Evolutionary conservation across 129 eudicot genomes (phyloP), one percentile per base, ranked within the genome.

Genomic region (Erigeron canadensis): DNA sequence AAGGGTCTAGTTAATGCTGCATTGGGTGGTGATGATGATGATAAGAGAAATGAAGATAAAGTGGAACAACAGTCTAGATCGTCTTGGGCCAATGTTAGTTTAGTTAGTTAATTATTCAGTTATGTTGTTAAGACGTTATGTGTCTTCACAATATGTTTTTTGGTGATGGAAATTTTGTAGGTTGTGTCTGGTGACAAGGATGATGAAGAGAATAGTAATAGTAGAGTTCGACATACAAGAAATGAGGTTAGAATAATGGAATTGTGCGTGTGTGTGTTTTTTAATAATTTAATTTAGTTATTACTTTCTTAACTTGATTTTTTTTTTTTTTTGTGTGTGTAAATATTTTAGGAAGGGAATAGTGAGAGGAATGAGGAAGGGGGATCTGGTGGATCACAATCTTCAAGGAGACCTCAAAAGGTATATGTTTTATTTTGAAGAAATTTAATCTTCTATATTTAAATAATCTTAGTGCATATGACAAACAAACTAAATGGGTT

Each of bases 21-120:
- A 55, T 58, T 93, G 41, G 95, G 88, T 51, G 73, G 41, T 19
- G 80, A 81, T 7, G 64, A 71, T 45, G 73, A 42, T 8, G 70
- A 75, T 40, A 40, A 72, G 39, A 28, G 64, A 73, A 61, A 69
- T 21, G 79, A 79, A 8, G 77, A 77, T 4, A 65, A 55, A 59
- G 72, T 69, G 16, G 96, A 94, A 18, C 81, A 89, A 75, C 92
- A 81, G 17, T 82, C 96, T 65, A 82, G 97, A 94, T 94, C 98
- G 38, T 77, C 81, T 21, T 94, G 98, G 98, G 95, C 98, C 15
- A 70, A 89, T 95, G 98, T 87, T 39, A 55, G 50, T 3, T 37
- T 37, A 18, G 0, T 23, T 15, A n/a, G 11, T 46, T 46, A 40
- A 7, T 55, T 11, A 22, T 39, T 64, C 42, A 5, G 9, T 44